Conservation (phyloP, 2,329 filamentous ascomycete genomes). For the Monosporascus sp. region DNA sequence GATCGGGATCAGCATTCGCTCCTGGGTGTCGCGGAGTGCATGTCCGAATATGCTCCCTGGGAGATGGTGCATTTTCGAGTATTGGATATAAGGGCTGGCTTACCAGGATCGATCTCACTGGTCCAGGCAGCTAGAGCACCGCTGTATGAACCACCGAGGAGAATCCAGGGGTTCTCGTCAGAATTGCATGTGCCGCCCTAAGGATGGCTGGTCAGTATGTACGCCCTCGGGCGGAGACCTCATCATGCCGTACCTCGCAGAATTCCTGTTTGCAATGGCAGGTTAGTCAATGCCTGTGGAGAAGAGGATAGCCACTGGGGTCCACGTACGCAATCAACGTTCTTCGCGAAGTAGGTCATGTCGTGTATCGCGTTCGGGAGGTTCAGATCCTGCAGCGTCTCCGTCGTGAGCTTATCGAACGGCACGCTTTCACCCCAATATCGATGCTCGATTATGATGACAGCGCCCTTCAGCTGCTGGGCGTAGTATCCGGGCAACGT, state of each 20-base stretch:
- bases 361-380: conserved; percentile 23
- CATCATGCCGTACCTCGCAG: conserved; percentile 20
- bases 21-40: too few species aligned
- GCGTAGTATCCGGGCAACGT: conserved; percentile 14
- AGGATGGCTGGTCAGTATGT: too few species aligned
- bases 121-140: conserved; percentile 46
- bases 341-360: conserved; percentile 24
- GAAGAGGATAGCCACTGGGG: too few species aligned
- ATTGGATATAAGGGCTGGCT: conserved; percentile 7
- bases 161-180: conserved; percentile 44
- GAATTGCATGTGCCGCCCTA: conserved; percentile 30
- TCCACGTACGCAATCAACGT: conserved; percentile 28
- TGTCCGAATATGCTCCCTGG: too few species aligned
- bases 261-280: conserved; percentile 21
- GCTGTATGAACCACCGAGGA: conserved; percentile 46
- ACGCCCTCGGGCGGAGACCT: too few species aligned
- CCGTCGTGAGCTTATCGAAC: conserved; percentile 13
- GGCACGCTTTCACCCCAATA: conserved; percentile 17
- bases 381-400: conserved; percentile 19
- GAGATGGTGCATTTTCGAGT: too few species aligned
- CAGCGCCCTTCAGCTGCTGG: conserved; percentile 12
- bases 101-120: conserved; percentile 39
- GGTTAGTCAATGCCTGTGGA: too few species aligned
- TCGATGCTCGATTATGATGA: conserved; percentile 16
- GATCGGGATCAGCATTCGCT: too few species aligned